Base-by-base conservation (phyloP, 2,329 filamentous ascomycete genomes). In the Clonostachys rosea region DNA sequence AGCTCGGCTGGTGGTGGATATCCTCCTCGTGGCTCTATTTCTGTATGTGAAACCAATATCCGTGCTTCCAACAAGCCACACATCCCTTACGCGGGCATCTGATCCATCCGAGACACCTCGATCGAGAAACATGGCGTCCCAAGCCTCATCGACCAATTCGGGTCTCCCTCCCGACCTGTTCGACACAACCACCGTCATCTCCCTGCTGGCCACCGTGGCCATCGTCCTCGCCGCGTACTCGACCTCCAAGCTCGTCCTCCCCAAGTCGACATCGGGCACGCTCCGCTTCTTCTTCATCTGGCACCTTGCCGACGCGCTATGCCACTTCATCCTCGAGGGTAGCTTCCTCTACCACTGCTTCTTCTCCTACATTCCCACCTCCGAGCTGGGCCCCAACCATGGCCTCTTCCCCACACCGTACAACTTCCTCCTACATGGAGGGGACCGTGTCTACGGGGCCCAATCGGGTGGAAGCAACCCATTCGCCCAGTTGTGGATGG, bases 311-410 rank as follows among this genome's bases (percentile, higher is more conserved):
- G 91, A 96, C 66, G 89, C 89, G 34, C 78, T 96, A 40, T 92
- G 91, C 59, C 94, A 99, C 72, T 83, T 95, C 67, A 75, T 90
- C 64, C 87, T 97, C 63, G 92, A 97, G 71, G 91, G 90, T 46
- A 86, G 83, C 59, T 97, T 90, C 68, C 82, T 96, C 20, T 96
- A 91, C 76, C 89, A 95, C 70, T 95, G 89, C 73, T 95, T 97
- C 78, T 92, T 91, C 76, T 73, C 70, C 10, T 75, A 67, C 61
- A 58, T 74, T 8, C 63, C 68, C 5, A 48, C 51, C 30, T 49
- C 47, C 34, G 51, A 55, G 49, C 50, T 52, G 6, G 66, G 65
- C 54, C 59, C 62, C 30, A 8, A 30, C 24, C 52, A 58, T 48
- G 47, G 52, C 17, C 62, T 69, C 46, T 75, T 75, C 51, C 71